Evolutionary conservation across 495 filamentous ascomycete species (phyloP).

Genomic region (Penicillium soppii): DNA sequence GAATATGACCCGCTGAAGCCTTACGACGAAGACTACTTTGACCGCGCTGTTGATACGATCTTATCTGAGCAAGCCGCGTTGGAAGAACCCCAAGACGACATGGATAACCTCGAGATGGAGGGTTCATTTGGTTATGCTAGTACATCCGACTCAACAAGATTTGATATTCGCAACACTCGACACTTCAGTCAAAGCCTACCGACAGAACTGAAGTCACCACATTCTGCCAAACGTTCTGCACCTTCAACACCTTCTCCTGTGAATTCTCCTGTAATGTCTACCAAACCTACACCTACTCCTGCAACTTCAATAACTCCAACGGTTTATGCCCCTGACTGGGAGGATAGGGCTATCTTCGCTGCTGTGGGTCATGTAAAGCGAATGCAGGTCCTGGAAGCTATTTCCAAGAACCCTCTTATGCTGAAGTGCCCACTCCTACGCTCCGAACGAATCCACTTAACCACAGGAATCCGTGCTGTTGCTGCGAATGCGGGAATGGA

Average conservation of each 20-base stretch:
- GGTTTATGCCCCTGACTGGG: too few species aligned
- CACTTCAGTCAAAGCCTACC: not conserved
- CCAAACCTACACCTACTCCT: not conserved
- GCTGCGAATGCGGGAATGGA: slow-evolving; percentile 15
- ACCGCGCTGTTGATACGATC: slow-evolving; percentile 22
- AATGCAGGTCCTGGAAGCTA: slow-evolving; percentile 14
- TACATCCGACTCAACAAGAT: not conserved
- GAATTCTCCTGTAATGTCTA: too few species aligned
- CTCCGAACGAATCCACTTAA: too few species aligned
- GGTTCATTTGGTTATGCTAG: not conserved
- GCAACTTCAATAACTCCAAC: too few species aligned
- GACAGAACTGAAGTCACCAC: not conserved
- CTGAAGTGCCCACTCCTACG: too few species aligned
- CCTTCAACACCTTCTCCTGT: not conserved
- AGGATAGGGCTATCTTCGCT: too few species aligned
- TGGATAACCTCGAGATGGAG: not conserved
- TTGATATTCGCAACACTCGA: too few species aligned
- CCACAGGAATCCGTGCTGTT: slow-evolving; percentile 12
- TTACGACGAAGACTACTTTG: slow-evolving; percentile 15
- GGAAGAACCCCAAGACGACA: slow-evolving; percentile 15
- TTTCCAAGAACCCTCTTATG: slow-evolving; percentile 27
- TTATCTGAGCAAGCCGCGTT: slow-evolving; percentile 25
- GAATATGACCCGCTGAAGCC: slow-evolving; percentile 18
- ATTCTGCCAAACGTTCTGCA: slow-evolving; percentile 1
- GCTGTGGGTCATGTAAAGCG: too few species aligned